A percentile compares a stretch with the other conserved stretches of the same genome.
phyloP scores from a whole-genome alignment of 768 basidiomycete genomes.

The Mycena haematopus region DNA sequence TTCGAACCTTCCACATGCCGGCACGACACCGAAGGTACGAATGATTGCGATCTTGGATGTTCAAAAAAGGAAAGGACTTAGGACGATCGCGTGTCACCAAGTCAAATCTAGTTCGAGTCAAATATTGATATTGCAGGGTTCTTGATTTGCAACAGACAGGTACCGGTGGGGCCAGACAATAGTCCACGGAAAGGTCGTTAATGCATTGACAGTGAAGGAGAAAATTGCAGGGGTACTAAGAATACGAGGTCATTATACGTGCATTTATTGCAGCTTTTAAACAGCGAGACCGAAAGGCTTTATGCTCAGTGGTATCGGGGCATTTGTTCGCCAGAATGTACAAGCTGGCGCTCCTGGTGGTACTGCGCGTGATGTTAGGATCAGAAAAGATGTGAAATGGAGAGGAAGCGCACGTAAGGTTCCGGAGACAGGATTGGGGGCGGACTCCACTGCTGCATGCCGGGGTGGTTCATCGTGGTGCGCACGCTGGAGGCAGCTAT shows the following conservation, averaged over 20 bases:
- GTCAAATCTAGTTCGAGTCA: neutral
- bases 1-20: constrained; percentile 7
- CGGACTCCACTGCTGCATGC: constrained; percentile 62
- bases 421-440: constrained; percentile 62
- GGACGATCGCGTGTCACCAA: constrained; percentile 6
- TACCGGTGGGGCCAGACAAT: too few relatives aligned
- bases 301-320: constrained; percentile 30
- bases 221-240: constrained; percentile 16
- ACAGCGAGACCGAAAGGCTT: constrained; percentile 18
- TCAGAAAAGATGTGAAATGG: constrained; percentile 6
- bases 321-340: constrained; percentile 25
- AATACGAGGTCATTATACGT: constrained; percentile 3
- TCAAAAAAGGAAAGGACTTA: neutral
- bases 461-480: constrained; percentile 52
- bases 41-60: neutral
- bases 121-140: neutral
- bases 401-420: constrained; percentile 60
- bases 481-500: constrained; percentile 52
- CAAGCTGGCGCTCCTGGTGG: constrained; percentile 37
- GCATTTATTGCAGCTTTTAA: neutral
- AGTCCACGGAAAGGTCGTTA: neutral
- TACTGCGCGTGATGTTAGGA: constrained; percentile 23
- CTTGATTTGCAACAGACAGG: neutral
- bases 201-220: constrained; percentile 16
- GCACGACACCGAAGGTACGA: neutral